Evolutionary conservation across 106 monocot species (phyloP).

Genomic region (Dendrobium catenatum): DNA sequence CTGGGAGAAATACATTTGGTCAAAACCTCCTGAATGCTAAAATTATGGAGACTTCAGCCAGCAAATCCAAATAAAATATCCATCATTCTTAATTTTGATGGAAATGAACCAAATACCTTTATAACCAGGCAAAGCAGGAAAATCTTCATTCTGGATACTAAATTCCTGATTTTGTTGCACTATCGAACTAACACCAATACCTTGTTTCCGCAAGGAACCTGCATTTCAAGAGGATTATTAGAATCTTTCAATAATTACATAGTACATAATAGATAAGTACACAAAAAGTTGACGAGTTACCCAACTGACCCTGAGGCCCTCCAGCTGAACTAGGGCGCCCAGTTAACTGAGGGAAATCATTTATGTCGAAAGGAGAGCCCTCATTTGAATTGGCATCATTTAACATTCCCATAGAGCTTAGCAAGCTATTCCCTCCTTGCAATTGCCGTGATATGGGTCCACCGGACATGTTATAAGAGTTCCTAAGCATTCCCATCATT

Average conservation of each 20-base stretch:
- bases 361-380: slow-evolving; percentile 84
- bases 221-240: slow-evolving; percentile 17
- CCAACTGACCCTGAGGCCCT: slow-evolving; percentile 85
- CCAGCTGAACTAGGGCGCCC: slow-evolving; percentile 91
- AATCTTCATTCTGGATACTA: slow-evolving; percentile 98
- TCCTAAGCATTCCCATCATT: slow-evolving; percentile 91
- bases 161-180: slow-evolving; percentile 98
- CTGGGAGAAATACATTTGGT: neutral
- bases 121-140: slow-evolving; percentile 92
- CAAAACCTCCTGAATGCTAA: neutral
- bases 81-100: neutral
- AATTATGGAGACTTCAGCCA: neutral
- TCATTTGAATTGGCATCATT: slow-evolving; percentile 75
- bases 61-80: neutral
- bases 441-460: slow-evolving; percentile 63
- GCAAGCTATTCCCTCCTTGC: slow-evolving; percentile 58
- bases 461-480: slow-evolving; percentile 69
- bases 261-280: neutral
- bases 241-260: neutral
- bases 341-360: slow-evolving; percentile 94
- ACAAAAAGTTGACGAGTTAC: slow-evolving; percentile 19
- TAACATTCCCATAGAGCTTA: slow-evolving; percentile 81
- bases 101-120: slow-evolving; percentile 48
- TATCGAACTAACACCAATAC: slow-evolving; percentile 79
- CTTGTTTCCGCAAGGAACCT: slow-evolving; percentile 87